phyloP scores from a whole-genome alignment of 2,329 filamentous ascomycete genomes.

The Monascus ruber region DNA sequence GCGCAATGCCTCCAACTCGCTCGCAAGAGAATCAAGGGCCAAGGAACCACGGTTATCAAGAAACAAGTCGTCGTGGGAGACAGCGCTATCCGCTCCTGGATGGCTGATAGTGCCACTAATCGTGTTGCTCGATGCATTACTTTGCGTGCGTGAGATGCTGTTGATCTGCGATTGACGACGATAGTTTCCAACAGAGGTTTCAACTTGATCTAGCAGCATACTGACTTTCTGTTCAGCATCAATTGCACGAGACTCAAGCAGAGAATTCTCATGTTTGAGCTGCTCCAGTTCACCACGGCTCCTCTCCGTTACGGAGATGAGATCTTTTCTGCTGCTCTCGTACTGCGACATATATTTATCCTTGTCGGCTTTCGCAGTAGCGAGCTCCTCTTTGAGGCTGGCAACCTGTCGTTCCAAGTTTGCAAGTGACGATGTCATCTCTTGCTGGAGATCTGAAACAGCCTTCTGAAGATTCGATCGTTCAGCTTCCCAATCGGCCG shows the following conservation, averaged over 20 bases:
- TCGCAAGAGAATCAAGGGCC: conserved; percentile 82
- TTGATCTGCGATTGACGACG: conserved; percentile 55
- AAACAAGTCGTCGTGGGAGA: conserved; percentile 32
- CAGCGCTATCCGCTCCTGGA: conserved; percentile 29
- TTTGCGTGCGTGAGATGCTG: conserved; percentile 41
- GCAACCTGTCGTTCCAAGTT: conserved; percentile 62
- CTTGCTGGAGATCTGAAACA: conserved; percentile 57
- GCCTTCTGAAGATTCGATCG: conserved; percentile 55
- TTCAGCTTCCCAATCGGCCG: conserved; percentile 62
- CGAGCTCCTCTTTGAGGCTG: conserved; percentile 58
- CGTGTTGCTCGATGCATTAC: conserved; percentile 42
- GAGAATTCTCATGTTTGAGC: conserved; percentile 67
- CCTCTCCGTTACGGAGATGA: conserved; percentile 44
- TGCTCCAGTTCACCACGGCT: conserved; percentile 62
- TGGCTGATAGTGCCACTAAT: conserved; percentile 22
- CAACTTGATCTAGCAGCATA: conserved; percentile 85
- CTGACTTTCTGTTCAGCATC: conserved; percentile 92
- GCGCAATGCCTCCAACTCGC: conserved; percentile 79
- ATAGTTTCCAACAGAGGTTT: conserved; percentile 87
- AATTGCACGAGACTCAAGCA: conserved; percentile 70
- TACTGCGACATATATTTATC: conserved; percentile 50
- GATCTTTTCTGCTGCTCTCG: conserved; percentile 44
- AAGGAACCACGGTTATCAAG: conserved; percentile 49
- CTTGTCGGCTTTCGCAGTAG: conserved; percentile 55
- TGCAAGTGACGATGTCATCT: conserved; percentile 53